phyloP scores from a whole-genome alignment of 176 grass and related monocot genomes.

The Oryza rufipogon region DNA sequence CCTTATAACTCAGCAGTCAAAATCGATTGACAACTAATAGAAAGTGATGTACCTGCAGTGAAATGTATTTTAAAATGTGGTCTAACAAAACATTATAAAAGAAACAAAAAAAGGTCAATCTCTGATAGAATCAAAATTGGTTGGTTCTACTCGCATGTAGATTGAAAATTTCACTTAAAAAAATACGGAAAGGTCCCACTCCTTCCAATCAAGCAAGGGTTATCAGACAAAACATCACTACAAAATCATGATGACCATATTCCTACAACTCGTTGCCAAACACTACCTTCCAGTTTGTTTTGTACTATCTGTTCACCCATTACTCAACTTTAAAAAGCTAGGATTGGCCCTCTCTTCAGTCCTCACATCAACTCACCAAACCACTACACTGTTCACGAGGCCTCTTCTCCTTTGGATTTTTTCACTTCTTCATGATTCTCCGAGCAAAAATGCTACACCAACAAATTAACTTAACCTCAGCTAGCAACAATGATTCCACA shows the following conservation, averaged over 20 bases:
- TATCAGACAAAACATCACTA: conserved; percentile 45
- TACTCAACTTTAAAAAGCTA: conserved; percentile 52
- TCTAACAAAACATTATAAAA: background rate
- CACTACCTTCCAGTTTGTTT: conserved; percentile 45
- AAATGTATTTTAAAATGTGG: background rate
- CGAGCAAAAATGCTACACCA: conserved; percentile 23
- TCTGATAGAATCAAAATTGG: background rate
- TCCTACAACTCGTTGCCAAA: conserved; percentile 54
- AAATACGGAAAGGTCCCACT: background rate
- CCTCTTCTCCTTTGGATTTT: conserved; percentile 43
- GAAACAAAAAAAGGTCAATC: background rate
- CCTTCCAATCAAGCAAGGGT: conserved; percentile 22
- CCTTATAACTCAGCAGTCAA: background rate
- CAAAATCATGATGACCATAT: conserved; percentile 48
- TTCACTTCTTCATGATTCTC: conserved; percentile 48
- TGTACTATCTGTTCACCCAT: conserved; percentile 48
- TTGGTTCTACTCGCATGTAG: background rate
- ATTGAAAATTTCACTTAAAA: background rate
- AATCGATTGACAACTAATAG: background rate
- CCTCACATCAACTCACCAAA: conserved; percentile 43
- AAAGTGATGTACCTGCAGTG: background rate
- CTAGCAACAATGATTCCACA: background rate
- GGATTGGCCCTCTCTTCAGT: conserved; percentile 14
- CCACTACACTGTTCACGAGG: conserved; percentile 6
- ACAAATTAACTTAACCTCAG: background rate